Conservation (phyloP, 2,329 filamentous ascomycete genomes). For the Tolypocladium tropicale region DNA sequence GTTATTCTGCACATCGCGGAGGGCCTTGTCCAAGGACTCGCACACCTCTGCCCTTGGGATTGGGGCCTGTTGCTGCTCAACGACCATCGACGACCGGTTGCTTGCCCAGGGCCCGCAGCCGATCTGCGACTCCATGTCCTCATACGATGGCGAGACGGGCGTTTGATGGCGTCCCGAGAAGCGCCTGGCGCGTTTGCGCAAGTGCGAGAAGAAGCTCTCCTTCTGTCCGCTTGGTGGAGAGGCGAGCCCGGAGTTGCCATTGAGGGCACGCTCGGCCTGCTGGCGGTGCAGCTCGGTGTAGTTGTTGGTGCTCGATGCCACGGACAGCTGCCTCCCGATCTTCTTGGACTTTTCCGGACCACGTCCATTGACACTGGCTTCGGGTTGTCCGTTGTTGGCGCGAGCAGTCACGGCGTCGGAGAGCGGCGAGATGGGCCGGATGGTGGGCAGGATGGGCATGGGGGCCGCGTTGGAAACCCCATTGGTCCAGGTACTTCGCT, state of each 20-base stretch:
- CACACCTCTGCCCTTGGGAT: constrained; percentile 45
- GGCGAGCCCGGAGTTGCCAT: constrained; percentile 64
- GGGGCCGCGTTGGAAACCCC: constrained; percentile 71
- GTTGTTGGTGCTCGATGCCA: constrained; percentile 86
- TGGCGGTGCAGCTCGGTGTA: constrained; percentile 84
- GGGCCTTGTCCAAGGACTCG: constrained; percentile 49
- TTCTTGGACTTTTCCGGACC: constrained; percentile 71
- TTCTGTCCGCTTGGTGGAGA: constrained; percentile 74
- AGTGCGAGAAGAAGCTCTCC: constrained; percentile 96
- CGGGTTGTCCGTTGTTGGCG: constrained; percentile 56
- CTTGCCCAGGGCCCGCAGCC: constrained; percentile 84
- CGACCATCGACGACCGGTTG: constrained; percentile 73
- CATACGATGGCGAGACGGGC: constrained; percentile 65
- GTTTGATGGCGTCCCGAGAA: constrained; percentile 86
- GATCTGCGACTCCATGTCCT: constrained; percentile 87
- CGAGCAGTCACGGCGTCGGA: constrained; percentile 88
- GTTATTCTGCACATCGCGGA: constrained; percentile 43
- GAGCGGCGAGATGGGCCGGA: constrained; percentile 90
- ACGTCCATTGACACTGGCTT: constrained; percentile 24
- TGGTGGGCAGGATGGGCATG: constrained; percentile 92
- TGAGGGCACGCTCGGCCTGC: constrained; percentile 83
- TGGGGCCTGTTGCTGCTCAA: constrained; percentile 48
- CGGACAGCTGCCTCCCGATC: constrained; percentile 86
- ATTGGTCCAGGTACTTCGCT: constrained; percentile 90
- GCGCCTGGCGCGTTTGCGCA: constrained; percentile 83